Percentiles rank a stretch among this genome's conserved stretches.
Conservation (phyloP, 1,284 basidiomycete genomes). For the Earliella scabrosa region DNA sequence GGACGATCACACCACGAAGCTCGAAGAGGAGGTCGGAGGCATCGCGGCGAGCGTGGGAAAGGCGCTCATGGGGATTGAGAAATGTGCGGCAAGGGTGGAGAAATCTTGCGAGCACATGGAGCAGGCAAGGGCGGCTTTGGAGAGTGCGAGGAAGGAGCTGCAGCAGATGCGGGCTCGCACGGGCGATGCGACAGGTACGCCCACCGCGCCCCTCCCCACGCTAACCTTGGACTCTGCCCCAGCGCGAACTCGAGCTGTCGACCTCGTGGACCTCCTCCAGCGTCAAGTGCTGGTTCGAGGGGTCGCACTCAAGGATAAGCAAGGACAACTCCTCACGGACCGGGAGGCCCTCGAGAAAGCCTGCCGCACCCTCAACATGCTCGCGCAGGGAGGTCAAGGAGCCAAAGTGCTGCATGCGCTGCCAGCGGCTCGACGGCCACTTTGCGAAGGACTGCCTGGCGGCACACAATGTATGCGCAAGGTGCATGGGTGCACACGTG, state of each 20-base stretch:
- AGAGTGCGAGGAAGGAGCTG: neutral
- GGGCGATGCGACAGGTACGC: neutral
- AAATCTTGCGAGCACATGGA: neutral
- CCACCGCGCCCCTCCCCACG: neutral
- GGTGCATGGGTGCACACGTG: conserved; percentile 28
- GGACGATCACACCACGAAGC: neutral
- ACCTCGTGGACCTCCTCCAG: neutral
- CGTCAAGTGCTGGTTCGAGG: conserved; percentile 3
- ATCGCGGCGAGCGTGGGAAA: neutral
- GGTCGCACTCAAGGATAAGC: neutral
- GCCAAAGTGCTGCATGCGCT: conserved; percentile 33
- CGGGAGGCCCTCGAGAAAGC: neutral
- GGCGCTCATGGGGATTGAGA: neutral
- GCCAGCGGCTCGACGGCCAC: conserved; percentile 33
- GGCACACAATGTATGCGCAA: conserved; percentile 22
- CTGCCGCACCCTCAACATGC: neutral
- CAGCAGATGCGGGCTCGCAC: neutral
- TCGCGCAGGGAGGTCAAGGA: conserved; percentile 3
- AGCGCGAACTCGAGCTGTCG: neutral
- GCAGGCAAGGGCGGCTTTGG: neutral
- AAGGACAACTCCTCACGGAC: neutral
- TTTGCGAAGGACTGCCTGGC: conserved; percentile 29
- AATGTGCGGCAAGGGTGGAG: neutral
- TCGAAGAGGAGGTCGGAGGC: neutral
- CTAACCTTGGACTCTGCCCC: conserved; percentile 6